Base-by-base conservation (phyloP, 805 yeast species). In the Pichia insulana region DNA sequence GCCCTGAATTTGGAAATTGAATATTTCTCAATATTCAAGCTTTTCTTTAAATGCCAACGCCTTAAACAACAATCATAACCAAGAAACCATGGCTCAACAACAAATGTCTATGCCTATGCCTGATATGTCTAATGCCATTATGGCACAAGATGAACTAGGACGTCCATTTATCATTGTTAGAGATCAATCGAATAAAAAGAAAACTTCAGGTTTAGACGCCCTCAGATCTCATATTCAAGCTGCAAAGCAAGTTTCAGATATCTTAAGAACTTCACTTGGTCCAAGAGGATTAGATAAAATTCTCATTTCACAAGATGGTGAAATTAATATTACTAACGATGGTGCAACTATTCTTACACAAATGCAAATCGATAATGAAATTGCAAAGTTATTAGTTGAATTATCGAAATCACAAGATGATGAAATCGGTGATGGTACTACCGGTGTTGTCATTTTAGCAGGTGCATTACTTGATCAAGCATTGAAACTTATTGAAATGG, bases 61-160 rank as follows among this genome's bases (percentile, higher is more conserved):
- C 8, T 22, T 22, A 6, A 22, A 22, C 25, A 22, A 22, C 5
- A 5, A 22, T 6, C 7, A 7, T 12, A 28, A 28, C 13, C 31
- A 17, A 41, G 20, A 38, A 37, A 43, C 13, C 39, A 34, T 18
- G 10, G 16, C 35, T 39, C 18, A 18, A 7, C 46, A 43, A 20
- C 64, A 55, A 39, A 53, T 52, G 47, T 48, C 48, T 38, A 61
- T 67, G 63, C 67, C 64, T 36, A 74, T 78, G 83, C 96, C 96
- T 33, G 98, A 92, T 63, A 71, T 92, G 74, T 89, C 97, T 53
- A 92, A 94, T 58, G 98, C 98, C 65, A 88, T 92, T 55, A 87
- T 92, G 70, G 97, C 98, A 3, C 98, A 90, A 65, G 99, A 92
- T 63, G 99, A 92, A 65, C 86, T 84, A 89, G 99, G 99, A 17